phyloP scores from a whole-genome alignment of 2,329 filamentous ascomycete species.

The Coniella vitis region DNA sequence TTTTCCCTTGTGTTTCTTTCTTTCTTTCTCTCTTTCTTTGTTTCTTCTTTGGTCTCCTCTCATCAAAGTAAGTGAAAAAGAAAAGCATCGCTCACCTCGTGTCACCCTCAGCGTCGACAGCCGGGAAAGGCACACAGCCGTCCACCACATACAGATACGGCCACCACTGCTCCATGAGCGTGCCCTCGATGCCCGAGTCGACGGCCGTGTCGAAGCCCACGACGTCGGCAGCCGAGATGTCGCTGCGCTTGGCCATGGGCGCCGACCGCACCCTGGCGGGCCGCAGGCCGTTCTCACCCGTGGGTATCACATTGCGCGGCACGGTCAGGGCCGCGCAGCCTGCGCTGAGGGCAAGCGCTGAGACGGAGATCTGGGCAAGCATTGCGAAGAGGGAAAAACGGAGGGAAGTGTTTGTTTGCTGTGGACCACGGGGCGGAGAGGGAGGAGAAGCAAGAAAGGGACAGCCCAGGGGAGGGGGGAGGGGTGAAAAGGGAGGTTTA shows the following conservation, averaged over 20 bases:
- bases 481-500: too few relatives aligned
- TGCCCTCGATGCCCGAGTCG: slow-evolving; percentile 36
- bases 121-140: slow-evolving; percentile 58
- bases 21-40: too few relatives aligned
- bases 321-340: slow-evolving; percentile 1
- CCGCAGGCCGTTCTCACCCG: slow-evolving; percentile 1
- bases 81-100: slow-evolving; percentile 51
- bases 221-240: slow-evolving; percentile 28
- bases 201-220: slow-evolving; percentile 49
- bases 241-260: slow-evolving; percentile 19
- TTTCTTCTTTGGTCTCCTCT: too few relatives aligned
- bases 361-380: background rate
- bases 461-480: too few relatives aligned
- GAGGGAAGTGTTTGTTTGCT: background rate
- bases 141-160: slow-evolving; percentile 48
- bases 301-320: background rate
- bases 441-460: too few relatives aligned
- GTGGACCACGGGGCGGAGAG: too few relatives aligned
- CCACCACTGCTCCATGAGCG: slow-evolving; percentile 48
- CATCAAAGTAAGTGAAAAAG: too few relatives aligned
- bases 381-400: background rate
- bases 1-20: too few relatives aligned
- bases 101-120: slow-evolving; percentile 50
- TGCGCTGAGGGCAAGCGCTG: background rate
- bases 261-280: slow-evolving; percentile 1